Base-by-base conservation (phyloP, 805 yeast genomes). In the Isabelozyma heimii region DNA sequence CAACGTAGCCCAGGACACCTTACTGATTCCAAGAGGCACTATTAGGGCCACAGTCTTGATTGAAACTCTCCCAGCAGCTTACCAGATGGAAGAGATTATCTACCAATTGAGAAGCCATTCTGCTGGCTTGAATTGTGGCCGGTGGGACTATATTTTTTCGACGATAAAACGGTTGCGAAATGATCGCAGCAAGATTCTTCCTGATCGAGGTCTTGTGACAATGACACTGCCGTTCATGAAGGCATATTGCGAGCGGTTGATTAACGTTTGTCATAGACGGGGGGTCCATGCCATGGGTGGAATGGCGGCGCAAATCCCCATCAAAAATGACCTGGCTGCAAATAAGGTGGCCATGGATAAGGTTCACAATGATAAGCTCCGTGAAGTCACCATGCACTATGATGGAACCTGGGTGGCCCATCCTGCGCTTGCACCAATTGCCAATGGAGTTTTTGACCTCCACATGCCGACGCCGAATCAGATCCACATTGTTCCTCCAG, bases 381-480 rank as follows among this genome's bases (percentile, higher is more conserved):
- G 63, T 28, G 63, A 59, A 49, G 63, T 49, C 28, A 56, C 57
- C 17, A 56, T 57, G 61, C 51, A 51, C 33, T 50, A 55, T 47
- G 61, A 59, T 45, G 63, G 61, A 13, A 59, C 63, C 9, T 57
- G 63, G 63, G 59, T 59, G 9, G 63, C 63, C 8, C 60, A 57
- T 40, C 61, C 63, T 14, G 58, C 56, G 10, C 52, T 59, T 39
- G 59, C 59, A 12, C 47, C 58, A 9, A 52, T 57, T 44, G 63
- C 61, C 28, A 57, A 54, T 38, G 52, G 42, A 5, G 51, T 58
- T 4, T 58, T 58, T 35, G 44, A 58, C 47, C 35, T 47, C 40
- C 47, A 56, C 42, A 59, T 59, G 63, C 63, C 61, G 14, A 56
- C 59, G 1, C 63, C 63, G 5, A 59, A 57, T 50, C 63, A 59